Evolutionary conservation across 1,284 basidiomycete species (phyloP), one percentile per base, ranked within the genome.

Genomic region (Gomphus bonarii): DNA sequence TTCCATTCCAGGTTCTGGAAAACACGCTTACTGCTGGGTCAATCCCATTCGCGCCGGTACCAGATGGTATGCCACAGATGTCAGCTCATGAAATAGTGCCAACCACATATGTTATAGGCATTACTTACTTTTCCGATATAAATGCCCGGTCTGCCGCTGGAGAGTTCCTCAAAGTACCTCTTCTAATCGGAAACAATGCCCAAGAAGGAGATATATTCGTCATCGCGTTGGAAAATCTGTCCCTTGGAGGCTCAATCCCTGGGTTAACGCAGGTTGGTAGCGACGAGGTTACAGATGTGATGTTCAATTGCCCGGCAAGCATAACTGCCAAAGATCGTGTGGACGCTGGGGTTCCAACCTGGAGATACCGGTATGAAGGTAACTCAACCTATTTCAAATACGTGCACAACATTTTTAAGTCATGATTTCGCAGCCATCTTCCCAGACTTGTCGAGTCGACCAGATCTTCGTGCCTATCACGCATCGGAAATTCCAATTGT

Each of bases 131-230:
- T 35, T 50, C 55, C 2, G 55, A 57, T 42, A 50, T 31, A 18
- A 50, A 49, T 28, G 25, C 55, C 50, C 46, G 55, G 10, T 57
- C 55, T 30, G 47, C 55, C 9, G 44, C 55, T 0, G 55, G 55
- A 36, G 16, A 42, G 11, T 57, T 57, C 47, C 44, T 57, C 6
- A 49, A 50, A 20, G 55, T 57, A 10, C 55, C 55, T 18, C 33
- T 50, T 25, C 35, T 57, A 16, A 33, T 57, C 14, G 55, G 55
- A 43, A 57, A 11, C 20, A 50, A 57, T 30, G 48, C 46, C 3
- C 46, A 57, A 33, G 55, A 57, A 30, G 55, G 55, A 14, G 55
- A 57, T n/a, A 22, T 57, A 8, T 57, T 57, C 38, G 55, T 57
- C 47, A 47, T 57, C 16, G 55, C 47, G 9, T 40, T 49, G 16